Evolutionary conservation across 768 basidiomycete species (phyloP), one percentile per base, ranked within the genome.

Genomic region (Clitopilus hobsonii): DNA sequence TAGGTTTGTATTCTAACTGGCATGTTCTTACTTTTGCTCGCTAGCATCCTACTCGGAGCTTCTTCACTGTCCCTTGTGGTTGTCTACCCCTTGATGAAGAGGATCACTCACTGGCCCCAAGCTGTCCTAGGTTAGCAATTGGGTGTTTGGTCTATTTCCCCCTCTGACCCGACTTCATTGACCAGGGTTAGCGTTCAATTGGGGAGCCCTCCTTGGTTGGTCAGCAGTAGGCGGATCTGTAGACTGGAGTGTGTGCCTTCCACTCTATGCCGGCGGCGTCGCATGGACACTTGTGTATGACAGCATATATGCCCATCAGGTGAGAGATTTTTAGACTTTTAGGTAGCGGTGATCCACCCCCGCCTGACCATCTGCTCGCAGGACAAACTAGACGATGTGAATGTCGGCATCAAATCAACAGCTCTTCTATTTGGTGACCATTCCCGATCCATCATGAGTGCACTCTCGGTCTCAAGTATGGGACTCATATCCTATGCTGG

Each of bases 231-330:
- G 88, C 1, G 93, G 91, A 1, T 62, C 77, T 1, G 85, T 88
- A 2, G 76, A 96, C 64, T 96, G 93, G 94, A 67, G 67, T 10
- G 82, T 95, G 38, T 91, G 89, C 38, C 70, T 90, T 7, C 93
- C 97, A 2, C 79, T 99, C 11, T 98, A 98, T 64, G 86, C 88
- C 1, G 93, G 95, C 6, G 91, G 92, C 22, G 72, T 94, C 24
- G 84, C 85, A 63, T 98, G 95, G 94, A 95, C 95, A 49, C 80
- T 99, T 41, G 91, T 97, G 1, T 99, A 98, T 66, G 97, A 99
- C 63, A 96, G 88, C 49, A 94, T 98, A 60, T 98, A 98, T 64
- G 97, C 97, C 2, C 97, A 99, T 69, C 96, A 98, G 75, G 41
- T 45, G 11, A 16, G 41, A 20, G 4, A 20, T n/a, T n/a, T 45